These are phyloP conservation scores for Achaetomium macrosporum DNA, from an alignment of 2,329 filamentous ascomycete species.

Conservation along the genomic window DNA sequence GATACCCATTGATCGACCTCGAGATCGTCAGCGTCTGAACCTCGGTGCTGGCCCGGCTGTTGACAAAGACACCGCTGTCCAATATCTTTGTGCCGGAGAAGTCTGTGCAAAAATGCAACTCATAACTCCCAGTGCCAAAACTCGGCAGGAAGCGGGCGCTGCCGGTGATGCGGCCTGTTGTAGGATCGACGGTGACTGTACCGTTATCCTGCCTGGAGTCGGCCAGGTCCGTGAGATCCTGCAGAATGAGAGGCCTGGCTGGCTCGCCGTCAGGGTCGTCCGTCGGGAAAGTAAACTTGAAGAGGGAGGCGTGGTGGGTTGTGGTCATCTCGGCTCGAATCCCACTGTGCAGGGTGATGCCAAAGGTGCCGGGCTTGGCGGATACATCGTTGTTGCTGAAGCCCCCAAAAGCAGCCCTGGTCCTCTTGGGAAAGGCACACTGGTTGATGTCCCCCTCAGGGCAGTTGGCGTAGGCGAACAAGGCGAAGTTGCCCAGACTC, in stretches of 20 bases:
- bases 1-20: conserved; percentile 46
- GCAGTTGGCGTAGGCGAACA: conserved; percentile 62
- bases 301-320: conserved; percentile 59
- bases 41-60: conserved; percentile 47
- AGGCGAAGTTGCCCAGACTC: conserved; percentile 66
- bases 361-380: conserved; percentile 61
- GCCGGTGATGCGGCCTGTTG: conserved; percentile 57
- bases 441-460: conserved; percentile 54
- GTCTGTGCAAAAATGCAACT: conserved; percentile 61
- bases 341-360: conserved; percentile 51
- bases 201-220: conserved; percentile 54
- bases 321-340: conserved; percentile 62
- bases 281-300: conserved; percentile 57
- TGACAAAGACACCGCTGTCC: conserved; percentile 56
- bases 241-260: conserved; percentile 54
- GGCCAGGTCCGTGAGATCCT: conserved; percentile 60
- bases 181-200: conserved; percentile 47
- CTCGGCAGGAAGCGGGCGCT: conserved; percentile 57
- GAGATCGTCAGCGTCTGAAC: conserved; percentile 44
- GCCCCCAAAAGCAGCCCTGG: conserved; percentile 34
- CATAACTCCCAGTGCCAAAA: conserved; percentile 58
- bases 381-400: conserved; percentile 48
- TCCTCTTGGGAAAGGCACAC: conserved; percentile 53
- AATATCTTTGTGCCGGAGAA: conserved; percentile 53
- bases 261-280: conserved; percentile 30